Conservation (phyloP, 2,329 filamentous ascomycete species). For the Ceratocystis smalleyi region DNA sequence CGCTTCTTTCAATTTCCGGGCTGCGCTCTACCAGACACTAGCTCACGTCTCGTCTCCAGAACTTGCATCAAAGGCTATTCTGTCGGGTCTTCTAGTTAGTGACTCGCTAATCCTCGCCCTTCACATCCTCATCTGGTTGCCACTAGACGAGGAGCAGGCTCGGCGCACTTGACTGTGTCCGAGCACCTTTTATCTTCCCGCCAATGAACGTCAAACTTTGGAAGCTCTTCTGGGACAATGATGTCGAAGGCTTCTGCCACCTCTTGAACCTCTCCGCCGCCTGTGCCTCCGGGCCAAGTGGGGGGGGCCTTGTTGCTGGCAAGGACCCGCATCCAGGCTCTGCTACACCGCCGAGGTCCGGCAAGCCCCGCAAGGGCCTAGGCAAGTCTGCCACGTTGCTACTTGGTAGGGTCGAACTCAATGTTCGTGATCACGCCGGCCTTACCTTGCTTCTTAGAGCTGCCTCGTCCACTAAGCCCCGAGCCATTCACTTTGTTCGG, state of each 20-base stretch:
- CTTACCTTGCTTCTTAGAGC: constrained; percentile 74
- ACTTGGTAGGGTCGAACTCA: constrained; percentile 52
- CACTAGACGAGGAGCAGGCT: not conserved
- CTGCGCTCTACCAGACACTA: not conserved
- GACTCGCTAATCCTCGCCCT: not conserved
- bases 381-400: constrained; percentile 28
- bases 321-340: constrained; percentile 21
- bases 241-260: constrained; percentile 82
- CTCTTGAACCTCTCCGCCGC: not conserved
- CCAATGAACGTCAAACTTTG: constrained; percentile 95
- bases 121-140: not conserved
- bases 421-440: constrained; percentile 67
- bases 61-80: not conserved
- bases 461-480: constrained; percentile 56
- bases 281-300: not conserved
- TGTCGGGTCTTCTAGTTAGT: not conserved
- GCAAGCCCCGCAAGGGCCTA: constrained; percentile 37
- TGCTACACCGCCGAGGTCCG: constrained; percentile 13
- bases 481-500: constrained; percentile 58
- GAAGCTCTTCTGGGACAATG: constrained; percentile 93
- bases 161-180: not conserved
- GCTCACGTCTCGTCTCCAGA: not conserved
- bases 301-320: not conserved
- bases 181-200: constrained; percentile 24
- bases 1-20: no score